These are phyloP conservation scores for Paramyrothecium roridum DNA, from an alignment of 2,329 filamentous ascomycete species.

Conservation along the genomic window DNA sequence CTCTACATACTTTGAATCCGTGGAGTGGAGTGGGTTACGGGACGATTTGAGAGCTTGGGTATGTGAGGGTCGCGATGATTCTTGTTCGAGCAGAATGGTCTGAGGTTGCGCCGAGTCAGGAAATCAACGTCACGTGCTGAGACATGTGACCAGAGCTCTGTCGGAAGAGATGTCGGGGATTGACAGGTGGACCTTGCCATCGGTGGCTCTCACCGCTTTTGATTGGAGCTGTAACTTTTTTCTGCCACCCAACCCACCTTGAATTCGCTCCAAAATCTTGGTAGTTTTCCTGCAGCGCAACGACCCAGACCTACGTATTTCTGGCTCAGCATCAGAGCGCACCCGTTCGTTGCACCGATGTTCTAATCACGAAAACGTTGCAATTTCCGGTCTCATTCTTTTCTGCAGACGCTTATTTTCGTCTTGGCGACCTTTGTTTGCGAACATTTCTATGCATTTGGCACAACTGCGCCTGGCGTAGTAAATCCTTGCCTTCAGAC, in stretches of 20 bases:
- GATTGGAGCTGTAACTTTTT: constrained; percentile 15
- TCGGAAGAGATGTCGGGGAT: constrained; percentile 15
- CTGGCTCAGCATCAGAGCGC: not conserved
- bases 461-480: too few relatives aligned
- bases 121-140: constrained; percentile 11
- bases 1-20: constrained; percentile 19
- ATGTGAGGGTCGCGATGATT: constrained; percentile 20
- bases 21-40: constrained; percentile 18
- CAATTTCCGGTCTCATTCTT: not conserved
- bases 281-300: not conserved
- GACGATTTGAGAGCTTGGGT: constrained; percentile 16
- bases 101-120: constrained; percentile 26
- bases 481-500: too few relatives aligned
- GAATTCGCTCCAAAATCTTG: constrained; percentile 14
- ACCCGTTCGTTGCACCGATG: constrained; percentile 6
- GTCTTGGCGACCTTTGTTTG: too few relatives aligned
- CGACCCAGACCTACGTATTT: not conserved
- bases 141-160: constrained; percentile 12
- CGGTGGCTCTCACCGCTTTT: constrained; percentile 15
- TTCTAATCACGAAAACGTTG: constrained; percentile 7
- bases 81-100: constrained; percentile 24
- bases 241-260: constrained; percentile 23
- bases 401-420: not conserved
- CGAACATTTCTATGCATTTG: too few relatives aligned
- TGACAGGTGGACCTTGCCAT: constrained; percentile 2